Conservation (phyloP, 352 stramenopile genomes). For the Phytophthora pseudosyringae region DNA sequence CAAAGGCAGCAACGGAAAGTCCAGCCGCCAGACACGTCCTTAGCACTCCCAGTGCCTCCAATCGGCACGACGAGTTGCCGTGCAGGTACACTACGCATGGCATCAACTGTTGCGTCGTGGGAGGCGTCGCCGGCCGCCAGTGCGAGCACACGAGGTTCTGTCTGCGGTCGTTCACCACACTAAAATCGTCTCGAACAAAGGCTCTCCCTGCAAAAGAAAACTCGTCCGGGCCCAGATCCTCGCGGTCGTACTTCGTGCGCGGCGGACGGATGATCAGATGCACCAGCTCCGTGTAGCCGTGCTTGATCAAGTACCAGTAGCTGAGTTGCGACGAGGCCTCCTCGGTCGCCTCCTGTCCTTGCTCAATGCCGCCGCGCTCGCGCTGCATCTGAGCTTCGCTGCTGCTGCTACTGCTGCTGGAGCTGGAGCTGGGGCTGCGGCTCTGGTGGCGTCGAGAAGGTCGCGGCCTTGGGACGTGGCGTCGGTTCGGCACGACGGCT, state of each 20-base stretch:
- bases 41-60: conserved; percentile 94
- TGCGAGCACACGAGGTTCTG: conserved; percentile 95
- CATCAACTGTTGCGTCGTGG: conserved; percentile 47
- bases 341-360: conserved; percentile 71
- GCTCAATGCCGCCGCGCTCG: conserved; percentile 76
- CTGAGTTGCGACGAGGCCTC: conserved; percentile 80
- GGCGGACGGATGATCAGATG: conserved; percentile 98
- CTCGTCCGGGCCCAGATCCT: conserved; percentile 89
- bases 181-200: conserved; percentile 95
- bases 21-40: conserved; percentile 92
- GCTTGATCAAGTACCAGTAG: conserved; percentile 88
- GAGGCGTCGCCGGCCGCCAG: conserved; percentile 84
- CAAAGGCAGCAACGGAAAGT: conserved; percentile 96
- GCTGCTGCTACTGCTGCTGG: conserved; percentile 18
- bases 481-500: conserved; percentile 16
- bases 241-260: conserved; percentile 90
- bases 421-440: conserved; percentile 24
- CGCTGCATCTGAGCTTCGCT: conserved; percentile 31
- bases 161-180: conserved; percentile 71
- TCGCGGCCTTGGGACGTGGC: conserved; percentile 14
- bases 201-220: conserved; percentile 91
- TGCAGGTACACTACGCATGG: conserved; percentile 98
- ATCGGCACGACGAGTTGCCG: conserved; percentile 96
- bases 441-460: conserved; percentile 23
- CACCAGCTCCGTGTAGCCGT: conserved; percentile 96